Base-by-base conservation (phyloP, 1,139 yeast species). In the Yamadazyma conglobata region DNA sequence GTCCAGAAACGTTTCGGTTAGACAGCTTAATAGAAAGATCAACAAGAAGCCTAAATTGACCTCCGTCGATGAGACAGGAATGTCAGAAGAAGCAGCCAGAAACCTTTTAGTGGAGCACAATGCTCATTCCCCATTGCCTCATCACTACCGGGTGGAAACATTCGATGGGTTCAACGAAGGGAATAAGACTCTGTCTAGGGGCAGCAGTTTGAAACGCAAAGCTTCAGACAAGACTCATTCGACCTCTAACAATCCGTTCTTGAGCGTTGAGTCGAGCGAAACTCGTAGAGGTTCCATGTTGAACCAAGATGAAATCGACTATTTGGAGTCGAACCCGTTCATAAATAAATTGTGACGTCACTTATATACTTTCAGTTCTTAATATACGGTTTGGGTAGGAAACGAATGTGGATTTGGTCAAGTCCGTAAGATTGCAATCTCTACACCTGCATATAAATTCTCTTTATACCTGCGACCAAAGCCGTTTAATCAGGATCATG, bases 271-370 rank as follows among this genome's bases (percentile, higher is more conserved):
- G n/a, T n/a, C n/a, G n/a, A n/a, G n/a, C n/a, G 7, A 6, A 6
- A 12, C 13, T 6, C 11, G 13, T 12, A 21, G 43, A 26, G 31
- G 39, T 7, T 59, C 65, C 3, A 34, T 51, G 18, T 47, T 60
- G 32, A 53, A 53, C 27, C 58, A 57, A 3, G 57, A 54, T 8
- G 66, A 60, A 31, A 43, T 55, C 34, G 44, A 48, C 24, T 46
- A 49, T 18, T 45, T 59, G 38, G 59, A 58, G 27, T 24, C 35
- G 6, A 32, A 32, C 15, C 26, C 28, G n/a, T 34, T 19, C 19
- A 16, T 34, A 10, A 34, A 34, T 19, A 27, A 24, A 19, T 10
- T 33, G 17, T 31, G 31, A 25, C 10, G 7, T 23, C 5, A 14
- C 20, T 13, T 11, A 11, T 10, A 13, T n/a, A 6, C 13, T 25